These are phyloP conservation scores for Pseudogymnoascus sp. DNA, from an alignment of 2,329 filamentous ascomycete genomes.

Conservation along the genomic window DNA sequence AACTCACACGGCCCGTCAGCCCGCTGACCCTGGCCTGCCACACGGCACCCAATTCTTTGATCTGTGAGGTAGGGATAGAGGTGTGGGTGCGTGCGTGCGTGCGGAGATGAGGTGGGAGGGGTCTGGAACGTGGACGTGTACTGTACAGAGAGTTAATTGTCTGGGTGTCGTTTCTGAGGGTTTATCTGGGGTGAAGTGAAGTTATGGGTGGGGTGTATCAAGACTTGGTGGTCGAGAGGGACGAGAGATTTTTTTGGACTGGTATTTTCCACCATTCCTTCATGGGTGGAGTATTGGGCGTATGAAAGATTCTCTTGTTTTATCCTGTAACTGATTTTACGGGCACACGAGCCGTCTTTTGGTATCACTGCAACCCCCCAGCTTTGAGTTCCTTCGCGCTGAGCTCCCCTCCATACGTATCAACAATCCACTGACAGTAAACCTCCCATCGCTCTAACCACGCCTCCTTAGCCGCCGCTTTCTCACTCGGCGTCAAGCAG, in stretches of 20 bases:
- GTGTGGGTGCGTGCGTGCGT: neutral
- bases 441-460: slow-evolving; percentile 52
- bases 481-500: slow-evolving; percentile 42
- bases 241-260: too few relatives aligned
- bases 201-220: neutral
- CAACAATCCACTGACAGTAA: slow-evolving; percentile 49
- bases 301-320: too few relatives aligned
- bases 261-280: too few relatives aligned
- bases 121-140: neutral
- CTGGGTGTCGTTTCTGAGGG: neutral
- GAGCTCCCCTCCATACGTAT: slow-evolving; percentile 30
- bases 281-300: too few relatives aligned
- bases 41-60: neutral
- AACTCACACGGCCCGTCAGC: neutral
- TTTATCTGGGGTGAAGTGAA: neutral
- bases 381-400: neutral
- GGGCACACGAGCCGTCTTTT: neutral
- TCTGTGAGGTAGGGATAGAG: neutral
- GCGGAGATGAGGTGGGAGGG: neutral
- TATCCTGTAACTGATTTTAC: too few relatives aligned
- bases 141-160: neutral
- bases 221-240: too few relatives aligned
- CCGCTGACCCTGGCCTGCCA: neutral
- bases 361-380: neutral
- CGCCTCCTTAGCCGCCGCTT: slow-evolving; percentile 30